Evolutionary conservation across 2,329 filamentous ascomycete genomes (phyloP).

Genomic region (Ceratocystis alfenasii): DNA sequence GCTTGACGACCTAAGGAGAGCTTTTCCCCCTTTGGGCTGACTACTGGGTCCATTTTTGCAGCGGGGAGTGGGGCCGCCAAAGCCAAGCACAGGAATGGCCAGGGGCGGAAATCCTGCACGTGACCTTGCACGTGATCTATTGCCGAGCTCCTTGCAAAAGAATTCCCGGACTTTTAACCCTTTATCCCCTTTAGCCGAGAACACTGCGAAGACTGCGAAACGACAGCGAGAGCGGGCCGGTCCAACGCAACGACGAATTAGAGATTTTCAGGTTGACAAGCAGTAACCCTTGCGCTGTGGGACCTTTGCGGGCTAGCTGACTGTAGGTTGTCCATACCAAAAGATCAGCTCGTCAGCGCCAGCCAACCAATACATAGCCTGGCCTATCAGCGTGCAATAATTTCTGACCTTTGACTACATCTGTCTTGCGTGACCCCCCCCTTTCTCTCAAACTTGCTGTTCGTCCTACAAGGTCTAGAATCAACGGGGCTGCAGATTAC

Average conservation of each 20-base stretch:
- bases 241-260: not conserved
- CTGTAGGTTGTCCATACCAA: too few species aligned
- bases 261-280: not conserved
- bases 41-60: not conserved
- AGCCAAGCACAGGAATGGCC: not conserved
- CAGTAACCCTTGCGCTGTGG: not conserved
- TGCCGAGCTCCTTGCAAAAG: not conserved
- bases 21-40: not conserved
- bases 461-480: not conserved
- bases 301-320: not conserved
- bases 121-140: not conserved
- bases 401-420: not conserved
- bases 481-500: not conserved
- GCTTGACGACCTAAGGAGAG: not conserved
- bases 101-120: not conserved
- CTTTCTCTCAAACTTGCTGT: not conserved
- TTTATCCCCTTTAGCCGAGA: not conserved
- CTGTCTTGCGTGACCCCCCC: not conserved
- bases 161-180: not conserved
- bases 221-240: not conserved
- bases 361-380: not conserved
- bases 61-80: conserved; percentile 17
- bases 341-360: not conserved
- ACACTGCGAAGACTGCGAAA: conserved; percentile 4
- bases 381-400: not conserved